Evolutionary conservation across 441 rosid genomes (phyloP).

Genomic region (Pelargonium australe): DNA sequence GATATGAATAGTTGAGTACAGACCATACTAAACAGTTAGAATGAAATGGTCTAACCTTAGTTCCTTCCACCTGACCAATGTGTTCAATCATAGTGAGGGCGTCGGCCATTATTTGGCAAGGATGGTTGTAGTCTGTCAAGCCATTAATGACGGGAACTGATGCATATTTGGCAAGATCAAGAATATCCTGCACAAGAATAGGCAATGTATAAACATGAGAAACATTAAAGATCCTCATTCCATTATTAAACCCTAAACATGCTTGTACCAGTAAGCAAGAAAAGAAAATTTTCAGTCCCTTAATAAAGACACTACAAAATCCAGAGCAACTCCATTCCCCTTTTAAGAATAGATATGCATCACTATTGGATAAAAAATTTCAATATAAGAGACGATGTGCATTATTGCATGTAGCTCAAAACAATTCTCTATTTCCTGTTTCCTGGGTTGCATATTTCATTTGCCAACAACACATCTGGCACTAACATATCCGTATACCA

Average conservation of each 20-base stretch:
- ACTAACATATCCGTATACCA: too few relatives aligned
- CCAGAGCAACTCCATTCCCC: neutral
- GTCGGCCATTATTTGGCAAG: constrained; percentile 98
- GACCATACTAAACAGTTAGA: neutral
- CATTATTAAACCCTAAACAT: neutral
- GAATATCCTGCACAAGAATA: constrained; percentile 59
- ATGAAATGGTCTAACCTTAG: constrained; percentile 53
- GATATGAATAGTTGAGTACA: neutral
- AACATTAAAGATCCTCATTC: neutral
- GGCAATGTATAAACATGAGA: constrained; percentile 9
- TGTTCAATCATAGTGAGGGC: constrained; percentile 95
- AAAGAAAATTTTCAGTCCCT: neutral
- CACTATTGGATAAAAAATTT: neutral
- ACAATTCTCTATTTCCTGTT: neutral
- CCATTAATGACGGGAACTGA: constrained; percentile 86
- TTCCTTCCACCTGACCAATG: constrained; percentile 73
- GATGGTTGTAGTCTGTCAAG: constrained; percentile 88
- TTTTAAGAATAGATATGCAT: neutral
- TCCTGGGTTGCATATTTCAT: neutral
- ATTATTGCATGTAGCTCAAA: neutral
- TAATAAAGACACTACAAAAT: neutral
- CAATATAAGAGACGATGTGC: neutral
- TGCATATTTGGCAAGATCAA: constrained; percentile 81
- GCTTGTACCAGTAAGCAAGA: neutral
- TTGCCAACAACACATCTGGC: neutral